A percentile compares a stretch with the other conserved stretches of the same genome.
Evolutionary conservation across 441 rosid genomes (phyloP).

Genomic region (Flueggea neowawraea): DNA sequence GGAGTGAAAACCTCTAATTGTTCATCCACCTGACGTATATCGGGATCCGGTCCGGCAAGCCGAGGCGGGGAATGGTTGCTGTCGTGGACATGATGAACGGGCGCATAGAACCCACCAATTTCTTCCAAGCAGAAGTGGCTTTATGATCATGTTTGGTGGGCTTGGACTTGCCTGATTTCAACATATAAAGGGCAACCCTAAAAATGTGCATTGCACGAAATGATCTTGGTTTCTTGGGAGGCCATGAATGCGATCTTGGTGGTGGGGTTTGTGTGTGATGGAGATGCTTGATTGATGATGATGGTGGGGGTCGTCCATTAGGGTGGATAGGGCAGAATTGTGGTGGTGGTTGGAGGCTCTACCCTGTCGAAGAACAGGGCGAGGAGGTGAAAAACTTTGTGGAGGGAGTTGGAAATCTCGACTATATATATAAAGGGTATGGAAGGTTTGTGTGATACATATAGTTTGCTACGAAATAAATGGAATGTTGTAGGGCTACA

Average conservation of each 20-base stretch:
- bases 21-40: background rate
- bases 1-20: slow-evolving; percentile 29
- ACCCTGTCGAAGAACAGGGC: no score
- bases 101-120: slow-evolving; percentile 49
- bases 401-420: no score
- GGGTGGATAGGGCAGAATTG: no score
- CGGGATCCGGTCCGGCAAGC: background rate
- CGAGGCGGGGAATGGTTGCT: slow-evolving; percentile 23
- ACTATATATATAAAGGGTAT: no score
- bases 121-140: slow-evolving; percentile 31
- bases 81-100: slow-evolving; percentile 34
- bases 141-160: slow-evolving; percentile 10
- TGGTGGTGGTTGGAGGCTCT: no score
- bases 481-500: no score
- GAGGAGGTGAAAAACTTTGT: no score
- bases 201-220: slow-evolving; percentile 33
- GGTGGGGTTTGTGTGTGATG: no score
- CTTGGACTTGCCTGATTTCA: slow-evolving; percentile 34
- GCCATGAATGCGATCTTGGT: background rate
- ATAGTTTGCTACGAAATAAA: no score
- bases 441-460: no score
- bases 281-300: no score
- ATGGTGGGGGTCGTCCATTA: no score
- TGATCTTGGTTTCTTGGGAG: slow-evolving; percentile 18
- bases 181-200: slow-evolving; percentile 39